These are phyloP conservation scores for Acacia pycnantha DNA, from an alignment of 331 rosid species.

Conservation along the genomic window DNA sequence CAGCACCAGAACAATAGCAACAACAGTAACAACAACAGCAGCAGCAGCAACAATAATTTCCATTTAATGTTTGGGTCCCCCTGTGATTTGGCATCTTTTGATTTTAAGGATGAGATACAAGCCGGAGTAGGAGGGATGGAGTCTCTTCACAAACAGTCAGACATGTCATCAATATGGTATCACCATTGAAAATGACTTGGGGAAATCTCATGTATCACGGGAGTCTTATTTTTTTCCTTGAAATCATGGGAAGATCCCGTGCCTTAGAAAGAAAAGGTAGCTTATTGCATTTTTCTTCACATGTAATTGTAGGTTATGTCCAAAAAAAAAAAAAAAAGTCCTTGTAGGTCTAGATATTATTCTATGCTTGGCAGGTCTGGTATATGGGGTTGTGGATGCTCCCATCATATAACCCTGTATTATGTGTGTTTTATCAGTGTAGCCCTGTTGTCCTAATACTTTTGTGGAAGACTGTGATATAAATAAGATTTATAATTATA, in stretches of 20 bases:
- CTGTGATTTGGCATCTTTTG: slow-evolving; percentile 36
- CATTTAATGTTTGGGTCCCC: slow-evolving; percentile 47
- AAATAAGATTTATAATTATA: background rate
- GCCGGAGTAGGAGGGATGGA: slow-evolving; percentile 26
- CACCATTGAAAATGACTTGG: slow-evolving; percentile 30
- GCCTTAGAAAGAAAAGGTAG: slow-evolving; percentile 13
- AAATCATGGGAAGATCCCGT: slow-evolving; percentile 5
- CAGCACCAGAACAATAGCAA: background rate
- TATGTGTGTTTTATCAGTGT: background rate
- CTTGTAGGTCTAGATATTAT: background rate
- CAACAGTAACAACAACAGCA: background rate
- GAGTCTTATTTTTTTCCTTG: background rate
- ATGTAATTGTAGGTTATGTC: background rate
- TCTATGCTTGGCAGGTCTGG: background rate
- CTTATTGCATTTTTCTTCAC: background rate
- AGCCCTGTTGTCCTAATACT: background rate
- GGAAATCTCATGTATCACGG: background rate
- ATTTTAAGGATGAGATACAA: slow-evolving; percentile 41
- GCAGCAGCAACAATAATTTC: slow-evolving; percentile 13
- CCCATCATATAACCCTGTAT: background rate
- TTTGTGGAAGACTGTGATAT: background rate
- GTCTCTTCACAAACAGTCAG: slow-evolving; percentile 38
- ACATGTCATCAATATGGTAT: slow-evolving; percentile 34
- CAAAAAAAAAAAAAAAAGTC: background rate
- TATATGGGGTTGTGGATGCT: background rate